phyloP scores from a whole-genome alignment of 1,284 basidiomycete genomes.

The Leccinum solheimii region DNA sequence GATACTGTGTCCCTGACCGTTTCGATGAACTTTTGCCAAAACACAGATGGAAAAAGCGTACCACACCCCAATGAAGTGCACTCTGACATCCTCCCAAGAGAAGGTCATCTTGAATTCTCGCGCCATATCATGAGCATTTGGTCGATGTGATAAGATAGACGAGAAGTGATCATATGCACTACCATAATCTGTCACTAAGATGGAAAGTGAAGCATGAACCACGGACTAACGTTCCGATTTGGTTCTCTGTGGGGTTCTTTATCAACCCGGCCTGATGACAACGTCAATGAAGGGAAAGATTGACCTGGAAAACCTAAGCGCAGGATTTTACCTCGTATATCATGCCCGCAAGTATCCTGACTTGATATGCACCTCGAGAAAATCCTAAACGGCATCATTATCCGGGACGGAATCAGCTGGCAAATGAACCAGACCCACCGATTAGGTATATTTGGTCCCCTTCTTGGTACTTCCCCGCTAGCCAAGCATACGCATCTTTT shows the following conservation, averaged over 20 bases:
- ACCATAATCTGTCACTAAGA: neutral
- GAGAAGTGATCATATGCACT: slow-evolving; percentile 27
- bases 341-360: slow-evolving; percentile 33
- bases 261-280: slow-evolving; percentile 34
- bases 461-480: slow-evolving; percentile 37
- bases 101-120: slow-evolving; percentile 24
- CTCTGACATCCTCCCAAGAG: slow-evolving; percentile 15
- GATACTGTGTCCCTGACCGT: slow-evolving; percentile 27
- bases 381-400: slow-evolving; percentile 25
- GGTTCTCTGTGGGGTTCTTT: slow-evolving; percentile 24
- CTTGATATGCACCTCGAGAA: slow-evolving; percentile 40
- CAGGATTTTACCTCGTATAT: slow-evolving; percentile 24
- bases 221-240: slow-evolving; percentile 19
- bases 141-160: slow-evolving; percentile 4
- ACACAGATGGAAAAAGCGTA: slow-evolving; percentile 9
- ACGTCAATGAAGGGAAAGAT: neutral
- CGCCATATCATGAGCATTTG: slow-evolving; percentile 17
- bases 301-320: neutral
- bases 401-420: neutral
- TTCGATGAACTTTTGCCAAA: neutral
- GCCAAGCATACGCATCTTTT: slow-evolving; percentile 40
- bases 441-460: slow-evolving; percentile 3
- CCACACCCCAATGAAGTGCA: slow-evolving; percentile 33
- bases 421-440: slow-evolving; percentile 29
- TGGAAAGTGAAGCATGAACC: neutral